Base-by-base conservation (phyloP, 2,329 filamentous ascomycete species). In the Didymella keratinophila region DNA sequence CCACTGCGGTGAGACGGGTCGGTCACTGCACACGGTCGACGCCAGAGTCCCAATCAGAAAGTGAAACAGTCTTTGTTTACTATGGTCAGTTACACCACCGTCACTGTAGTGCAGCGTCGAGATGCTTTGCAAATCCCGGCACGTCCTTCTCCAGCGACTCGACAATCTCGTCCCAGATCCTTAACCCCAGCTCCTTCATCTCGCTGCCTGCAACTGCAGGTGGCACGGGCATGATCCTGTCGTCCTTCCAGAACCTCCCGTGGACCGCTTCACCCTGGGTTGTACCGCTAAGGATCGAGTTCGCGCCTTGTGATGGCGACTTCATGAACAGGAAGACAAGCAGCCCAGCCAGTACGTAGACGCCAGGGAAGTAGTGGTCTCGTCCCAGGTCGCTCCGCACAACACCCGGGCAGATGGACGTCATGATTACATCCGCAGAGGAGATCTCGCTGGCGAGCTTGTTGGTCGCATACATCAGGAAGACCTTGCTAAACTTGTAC, bases 201-300 rank as follows among this genome's bases (percentile, higher is more conserved):
- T 70, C 68, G 30, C 68, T 58, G 6, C 75, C 75, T 12, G 64
- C 56, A 32, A 78, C 42, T 56, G 67, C 68, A 18, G 66, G 64
- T 18, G 69, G 60, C n/a, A 70, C 47, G 11, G 74, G 71, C 55
- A 71, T 65, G 7, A 78, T 63, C 46, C 62, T 55, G 47, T 78
- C 75, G 36, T 71, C 62, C 49, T 74, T 66, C 73, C 74, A 78
- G 45, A 78, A 78, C 11, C 71, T 64, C 7, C 72, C 74, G 50
- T 78, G 74, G 1, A 67, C 62, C 21, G 58, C 63, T 56, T 76
- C 72, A 7, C 76, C 76, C 42, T 74, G 67, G 2, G 63, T 68
- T 1, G 73, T 72, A 7, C 69, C 76, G 41, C 74, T 77, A 25
- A 78, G 58, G n/a, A 75, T 54, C 20, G 63, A 56, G 45, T 76